phyloP scores from a whole-genome alignment of 208 protist species.

The Leishmania aethiopica region DNA sequence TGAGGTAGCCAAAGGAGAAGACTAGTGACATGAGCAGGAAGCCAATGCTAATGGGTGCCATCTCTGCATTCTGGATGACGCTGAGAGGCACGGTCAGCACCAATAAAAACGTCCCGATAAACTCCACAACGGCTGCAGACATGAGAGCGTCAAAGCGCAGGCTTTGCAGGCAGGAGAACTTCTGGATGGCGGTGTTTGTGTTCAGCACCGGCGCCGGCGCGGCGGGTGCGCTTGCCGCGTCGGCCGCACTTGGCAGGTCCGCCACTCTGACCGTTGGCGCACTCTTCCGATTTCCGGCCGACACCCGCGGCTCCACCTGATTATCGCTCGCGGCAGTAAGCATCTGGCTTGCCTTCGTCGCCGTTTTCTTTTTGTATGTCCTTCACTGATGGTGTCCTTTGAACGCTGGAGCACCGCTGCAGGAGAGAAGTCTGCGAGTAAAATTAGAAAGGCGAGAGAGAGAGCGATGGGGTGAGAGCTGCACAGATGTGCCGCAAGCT shows the following conservation, averaged over 20 bases:
- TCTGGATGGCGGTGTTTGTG: conserved; percentile 36
- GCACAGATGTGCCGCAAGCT: background rate
- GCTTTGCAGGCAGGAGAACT: conserved; percentile 57
- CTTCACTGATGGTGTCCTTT: background rate
- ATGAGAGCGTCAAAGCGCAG: conserved; percentile 61
- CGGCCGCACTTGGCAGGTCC: background rate
- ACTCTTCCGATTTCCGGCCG: conserved; percentile 6
- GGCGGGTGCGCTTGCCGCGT: background rate
- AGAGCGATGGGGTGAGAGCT: background rate
- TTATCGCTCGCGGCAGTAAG: conserved; percentile 1
- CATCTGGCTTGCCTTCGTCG: background rate
- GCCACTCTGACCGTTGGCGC: conserved; percentile 5
- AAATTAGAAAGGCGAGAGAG: background rate
- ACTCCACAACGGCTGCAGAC: conserved; percentile 78
- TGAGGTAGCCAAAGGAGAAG: conserved; percentile 85
- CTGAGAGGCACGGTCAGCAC: conserved; percentile 78
- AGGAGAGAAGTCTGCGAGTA: background rate
- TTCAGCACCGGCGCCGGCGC: conserved; percentile 18
- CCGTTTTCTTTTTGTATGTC: background rate
- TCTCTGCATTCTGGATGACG: conserved; percentile 58
- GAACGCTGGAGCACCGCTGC: background rate
- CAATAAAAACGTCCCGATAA: conserved; percentile 81
- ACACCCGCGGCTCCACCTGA: background rate
- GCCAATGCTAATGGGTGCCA: conserved; percentile 72
- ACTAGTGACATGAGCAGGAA: conserved; percentile 81